These are phyloP conservation scores for Clavispora asparagi DNA, from an alignment of 805 yeast species.

Conservation along the genomic window DNA sequence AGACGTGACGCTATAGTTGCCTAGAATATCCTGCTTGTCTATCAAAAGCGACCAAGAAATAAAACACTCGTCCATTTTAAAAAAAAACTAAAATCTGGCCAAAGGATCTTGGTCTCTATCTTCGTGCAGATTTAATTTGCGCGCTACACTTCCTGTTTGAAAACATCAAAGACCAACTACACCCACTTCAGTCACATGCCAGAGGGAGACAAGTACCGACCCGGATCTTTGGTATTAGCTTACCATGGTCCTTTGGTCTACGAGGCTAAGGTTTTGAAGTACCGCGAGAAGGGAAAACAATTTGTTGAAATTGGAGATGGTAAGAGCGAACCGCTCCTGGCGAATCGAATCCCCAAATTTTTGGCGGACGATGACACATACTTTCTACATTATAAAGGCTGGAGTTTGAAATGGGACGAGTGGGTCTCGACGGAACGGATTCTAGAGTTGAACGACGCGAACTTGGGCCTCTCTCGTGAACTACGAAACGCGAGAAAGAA, in stretches of 20 bases:
- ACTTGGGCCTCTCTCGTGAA: slow-evolving; percentile 38
- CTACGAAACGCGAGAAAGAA: slow-evolving; percentile 16
- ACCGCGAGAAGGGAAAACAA: slow-evolving; percentile 50
- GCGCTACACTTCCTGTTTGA: neutral
- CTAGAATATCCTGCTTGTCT: too few relatives aligned
- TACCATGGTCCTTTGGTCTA: slow-evolving; percentile 88
- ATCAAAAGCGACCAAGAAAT: neutral
- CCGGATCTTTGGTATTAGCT: slow-evolving; percentile 47
- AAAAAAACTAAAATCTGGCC: neutral
- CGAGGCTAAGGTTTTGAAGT: slow-evolving; percentile 74
- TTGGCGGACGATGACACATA: slow-evolving; percentile 37
- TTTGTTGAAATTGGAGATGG: slow-evolving; percentile 38
- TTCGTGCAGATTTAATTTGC: neutral
- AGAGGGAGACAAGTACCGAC: slow-evolving; percentile 7
- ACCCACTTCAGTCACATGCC: neutral
- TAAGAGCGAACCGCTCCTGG: slow-evolving; percentile 28
- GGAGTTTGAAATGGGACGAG: slow-evolving; percentile 96
- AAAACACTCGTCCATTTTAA: neutral
- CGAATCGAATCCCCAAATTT: slow-evolving; percentile 22
- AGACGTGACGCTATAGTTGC: too few relatives aligned
- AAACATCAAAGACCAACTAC: neutral
- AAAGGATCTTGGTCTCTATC: neutral
- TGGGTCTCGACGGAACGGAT: slow-evolving; percentile 79
- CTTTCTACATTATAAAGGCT: slow-evolving; percentile 86
- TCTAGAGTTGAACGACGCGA: slow-evolving; percentile 64